A percentile compares a stretch with the other conserved stretches of the same genome.
These are phyloP conservation scores for Favolaschia claudopus DNA, from an alignment of 768 basidiomycete genomes.

Conservation along the genomic window DNA sequence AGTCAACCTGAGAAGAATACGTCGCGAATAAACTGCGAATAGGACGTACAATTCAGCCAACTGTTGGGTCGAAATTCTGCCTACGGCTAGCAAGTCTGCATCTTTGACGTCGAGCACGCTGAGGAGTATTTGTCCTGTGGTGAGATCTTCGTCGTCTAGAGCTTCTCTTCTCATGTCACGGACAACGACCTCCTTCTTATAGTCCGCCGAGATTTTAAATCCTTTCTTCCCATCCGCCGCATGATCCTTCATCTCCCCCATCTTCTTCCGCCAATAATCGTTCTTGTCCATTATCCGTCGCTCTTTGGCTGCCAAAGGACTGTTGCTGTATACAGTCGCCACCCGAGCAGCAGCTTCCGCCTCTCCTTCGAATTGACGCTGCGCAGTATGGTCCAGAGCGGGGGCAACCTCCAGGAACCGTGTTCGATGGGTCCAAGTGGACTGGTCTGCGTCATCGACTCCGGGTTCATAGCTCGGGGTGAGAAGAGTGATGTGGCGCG, in stretches of 20 bases:
- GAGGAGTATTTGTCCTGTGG: too few relatives aligned
- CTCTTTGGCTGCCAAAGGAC: constrained; percentile 22
- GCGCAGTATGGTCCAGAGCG: constrained; percentile 34
- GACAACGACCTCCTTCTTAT: constrained; percentile 12
- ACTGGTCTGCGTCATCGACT: constrained; percentile 18
- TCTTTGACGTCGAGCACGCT: too few relatives aligned
- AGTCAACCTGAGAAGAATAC: too few relatives aligned
- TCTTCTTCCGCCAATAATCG: constrained; percentile 28
- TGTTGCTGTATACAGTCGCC: constrained; percentile 26
- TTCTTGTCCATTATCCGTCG: constrained; percentile 13
- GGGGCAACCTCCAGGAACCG: constrained; percentile 27
- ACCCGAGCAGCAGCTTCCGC: constrained; percentile 17
- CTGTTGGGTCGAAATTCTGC: too few relatives aligned
- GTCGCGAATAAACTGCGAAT: too few relatives aligned
- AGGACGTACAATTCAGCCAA: too few relatives aligned
- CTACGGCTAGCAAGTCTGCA: too few relatives aligned
- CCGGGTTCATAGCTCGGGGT: constrained; percentile 19
- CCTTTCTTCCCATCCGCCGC: constrained; percentile 39
- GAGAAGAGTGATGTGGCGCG: constrained; percentile 22
- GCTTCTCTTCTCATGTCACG: constrained; percentile 15
- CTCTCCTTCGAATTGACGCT: constrained; percentile 33
- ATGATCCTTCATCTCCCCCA: constrained; percentile 35
- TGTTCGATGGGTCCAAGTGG: constrained; percentile 21
- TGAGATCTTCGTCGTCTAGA: constrained; percentile 24
- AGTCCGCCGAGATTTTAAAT: constrained; percentile 19